Evolutionary conservation across 1,139 yeast genomes (phyloP).

Genomic region (Kodamaea fungicola): DNA sequence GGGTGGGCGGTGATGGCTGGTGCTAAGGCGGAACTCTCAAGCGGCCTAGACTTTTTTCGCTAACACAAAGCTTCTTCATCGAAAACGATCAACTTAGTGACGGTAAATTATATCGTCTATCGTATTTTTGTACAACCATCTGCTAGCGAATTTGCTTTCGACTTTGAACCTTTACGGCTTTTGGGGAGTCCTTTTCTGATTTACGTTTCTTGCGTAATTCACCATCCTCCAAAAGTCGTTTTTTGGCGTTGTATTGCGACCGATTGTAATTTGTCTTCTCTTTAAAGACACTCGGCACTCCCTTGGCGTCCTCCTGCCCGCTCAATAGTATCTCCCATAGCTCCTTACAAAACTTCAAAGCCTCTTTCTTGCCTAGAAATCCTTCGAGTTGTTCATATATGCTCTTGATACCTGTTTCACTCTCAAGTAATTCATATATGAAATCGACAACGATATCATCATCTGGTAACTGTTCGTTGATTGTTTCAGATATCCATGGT

Average conservation of each 20-base stretch:
- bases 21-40: no score
- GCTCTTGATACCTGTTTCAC: constrained; percentile 29
- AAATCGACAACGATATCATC: constrained; percentile 47
- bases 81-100: no score
- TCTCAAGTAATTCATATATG: constrained; percentile 29
- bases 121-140: no score
- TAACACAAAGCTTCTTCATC: no score
- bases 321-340: constrained; percentile 39
- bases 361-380: constrained; percentile 36
- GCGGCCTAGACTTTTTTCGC: no score
- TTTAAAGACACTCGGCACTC: constrained; percentile 34
- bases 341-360: constrained; percentile 31
- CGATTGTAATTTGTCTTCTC: constrained; percentile 26
- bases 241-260: constrained; percentile 14
- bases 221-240: constrained; percentile 6
- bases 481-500: constrained; percentile 30
- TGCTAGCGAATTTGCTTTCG: no score
- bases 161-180: no score
- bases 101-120: no score
- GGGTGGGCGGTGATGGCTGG: no score
- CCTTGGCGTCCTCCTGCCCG: constrained; percentile 39
- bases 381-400: constrained; percentile 37
- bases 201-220: constrained; percentile 1
- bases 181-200: background rate
- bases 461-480: constrained; percentile 37